Conservation (phyloP, 495 filamentous ascomycete species). For the Letharia lupina region DNA sequence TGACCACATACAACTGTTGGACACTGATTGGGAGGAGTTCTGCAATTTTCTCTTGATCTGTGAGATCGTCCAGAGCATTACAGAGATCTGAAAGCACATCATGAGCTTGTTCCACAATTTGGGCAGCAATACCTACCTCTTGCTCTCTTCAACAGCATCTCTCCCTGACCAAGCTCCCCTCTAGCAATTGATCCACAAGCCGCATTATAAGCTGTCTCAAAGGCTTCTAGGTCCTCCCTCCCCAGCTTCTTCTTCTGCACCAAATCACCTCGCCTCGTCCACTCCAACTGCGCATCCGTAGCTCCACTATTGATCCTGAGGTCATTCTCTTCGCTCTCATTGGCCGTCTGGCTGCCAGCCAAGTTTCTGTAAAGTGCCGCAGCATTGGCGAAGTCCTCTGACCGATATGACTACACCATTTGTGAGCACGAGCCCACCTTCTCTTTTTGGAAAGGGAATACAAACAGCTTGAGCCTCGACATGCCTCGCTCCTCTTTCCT, state of each 20-base stretch:
- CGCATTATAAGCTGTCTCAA: constrained; percentile 89
- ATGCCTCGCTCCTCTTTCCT: constrained; percentile 62
- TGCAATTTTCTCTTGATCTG: constrained; percentile 70
- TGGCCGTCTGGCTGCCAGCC: constrained; percentile 35
- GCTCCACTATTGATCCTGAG: constrained; percentile 77
- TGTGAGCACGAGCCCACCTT: constrained; percentile 11
- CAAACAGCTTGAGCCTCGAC: constrained; percentile 79
- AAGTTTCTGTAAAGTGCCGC: constrained; percentile 62
- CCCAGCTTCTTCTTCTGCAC: constrained; percentile 48
- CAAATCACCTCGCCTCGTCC: constrained; percentile 54
- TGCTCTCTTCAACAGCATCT: constrained; percentile 73
- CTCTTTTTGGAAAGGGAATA: constrained; percentile 13
- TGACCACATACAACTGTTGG: constrained; percentile 76
- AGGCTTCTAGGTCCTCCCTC: constrained; percentile 76
- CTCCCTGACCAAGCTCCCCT: constrained; percentile 64
- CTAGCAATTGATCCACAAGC: constrained; percentile 79
- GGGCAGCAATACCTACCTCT: constrained; percentile 41
- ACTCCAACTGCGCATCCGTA: constrained; percentile 76
- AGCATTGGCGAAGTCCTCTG: constrained; percentile 70
- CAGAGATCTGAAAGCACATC: constrained; percentile 56
- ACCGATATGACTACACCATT: constrained; percentile 57
- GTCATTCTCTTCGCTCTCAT: constrained; percentile 70
- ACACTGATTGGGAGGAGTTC: constrained; percentile 80
- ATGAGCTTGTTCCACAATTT: constrained; percentile 14
- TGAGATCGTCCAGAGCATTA: constrained; percentile 71